Base-by-base conservation (phyloP, 2,329 filamentous ascomycete genomes). In the Cercospora citrullina region DNA sequence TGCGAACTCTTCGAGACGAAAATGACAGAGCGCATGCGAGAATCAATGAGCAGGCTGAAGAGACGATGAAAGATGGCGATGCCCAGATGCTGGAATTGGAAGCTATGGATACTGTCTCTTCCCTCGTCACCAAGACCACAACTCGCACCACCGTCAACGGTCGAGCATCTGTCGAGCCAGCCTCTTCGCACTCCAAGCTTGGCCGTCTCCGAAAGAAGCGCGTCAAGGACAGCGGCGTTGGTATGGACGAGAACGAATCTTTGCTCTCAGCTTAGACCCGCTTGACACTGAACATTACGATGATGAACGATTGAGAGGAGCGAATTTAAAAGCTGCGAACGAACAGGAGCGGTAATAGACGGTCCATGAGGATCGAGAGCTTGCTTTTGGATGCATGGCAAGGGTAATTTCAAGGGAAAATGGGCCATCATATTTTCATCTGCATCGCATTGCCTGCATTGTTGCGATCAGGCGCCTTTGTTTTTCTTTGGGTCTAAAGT, bases 1-100 rank as follows among this genome's bases (percentile, higher is more conserved):
- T 82, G 45, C 71, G 72, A 3, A 70, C 68, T 3, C 72, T 81
- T 14, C 79, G 79, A 66, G 73, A 75, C 12, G 73, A 76, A 10
- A 62, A 71, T 7, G 68, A 64, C 33, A 57, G 53, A 63, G 74
- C 55, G 76, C 73, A 73, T 23, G 70, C 67, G 4, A 70, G 68
- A 9, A 73, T 68, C 26, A 72, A 74, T 18, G 67, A 70, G 4
- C 74, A 76, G 26, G 69, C 68, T 7, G 72, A 68, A 31, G 72
- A 66, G 18, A 71, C 68, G 16, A 67, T 70, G 14, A 72, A 72
- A 21, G 72, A 72, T 9, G 66, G 73, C 66, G 60, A 73, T 33
- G 68, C 62, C 9, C 63, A 74, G 48, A 60, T 74, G 9, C 70
- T 72, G 9, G 73, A 75, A 33, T 62, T 77, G 2, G 72, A 76